Base-by-base conservation (phyloP, 2,329 filamentous ascomycete species). In the Passalora sequoiae region DNA sequence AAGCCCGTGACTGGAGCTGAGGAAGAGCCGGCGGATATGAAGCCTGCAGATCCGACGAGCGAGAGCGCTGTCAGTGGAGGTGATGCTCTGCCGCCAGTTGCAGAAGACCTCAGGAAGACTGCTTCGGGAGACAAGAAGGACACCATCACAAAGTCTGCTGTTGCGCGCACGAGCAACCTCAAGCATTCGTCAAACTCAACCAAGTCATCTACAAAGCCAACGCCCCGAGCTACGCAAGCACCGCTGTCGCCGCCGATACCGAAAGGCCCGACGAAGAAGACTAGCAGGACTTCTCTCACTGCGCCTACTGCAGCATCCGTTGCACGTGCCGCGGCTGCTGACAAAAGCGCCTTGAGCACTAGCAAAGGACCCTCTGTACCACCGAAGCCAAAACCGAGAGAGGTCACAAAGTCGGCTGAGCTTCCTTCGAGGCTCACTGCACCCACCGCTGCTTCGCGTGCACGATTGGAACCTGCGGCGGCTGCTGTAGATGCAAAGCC, bases 341-440 rank as follows among this genome's bases (percentile, higher is more conserved):
- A 43, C 49, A 13, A 43, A 51, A 5, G 19, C 46, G 12, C 31
- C 44, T 7, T 50, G 51, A 19, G 46, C 55, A 12, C 15, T 46
- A 15, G 56, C 56, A n/a, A n/a, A n/a, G n/a, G n/a, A n/a, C n/a
- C n/a, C n/a, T n/a, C n/a, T n/a, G 31, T 42, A 53, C 17, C 33
- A 13, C 8, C 33, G 9, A 36, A 36, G 33, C 33, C 33, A 8
- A 36, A 36, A n/a, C 33, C 33, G 7, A 21, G 33, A 20, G 17
- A 82, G 80, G 60, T 66, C 74, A 29, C 81, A 79, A 63, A 86
- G 84, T 8, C 81, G 81, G 2, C 88, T 84, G 2, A 77, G 80
- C 43, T 83, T 83, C 7, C 70, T 81, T 39, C 78, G 77, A 44
- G 69, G 88, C 1, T 80, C 84, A 6, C 70, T 83, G 7, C 81